Base-by-base conservation (phyloP, 441 rosid genomes). In the Euphorbia corollata region DNA sequence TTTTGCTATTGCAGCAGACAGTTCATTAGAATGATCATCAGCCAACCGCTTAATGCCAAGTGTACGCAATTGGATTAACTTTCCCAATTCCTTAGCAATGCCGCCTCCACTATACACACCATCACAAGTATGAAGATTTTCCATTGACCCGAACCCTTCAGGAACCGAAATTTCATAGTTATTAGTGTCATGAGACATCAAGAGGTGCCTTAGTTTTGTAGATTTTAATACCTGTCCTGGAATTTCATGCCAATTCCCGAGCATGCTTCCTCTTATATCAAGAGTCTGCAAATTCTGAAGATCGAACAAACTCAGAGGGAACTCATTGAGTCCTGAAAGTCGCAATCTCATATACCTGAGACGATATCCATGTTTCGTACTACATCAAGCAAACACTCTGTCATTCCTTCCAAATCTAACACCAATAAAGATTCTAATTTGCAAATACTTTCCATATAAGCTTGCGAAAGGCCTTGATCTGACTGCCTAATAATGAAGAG, bases 211-310 rank as follows among this genome's bases (percentile, higher is more conserved):
- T 53, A 68, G 22, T 10, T 50, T n/a, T 51, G 64, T 54, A 64
- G 51, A 51, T 43, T 32, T 18, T 32, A 62, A 27, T 0, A 68
- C 45, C 13, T 68, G 55, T 20, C 18, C 20, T 9, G 68, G 74
- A 47, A 71, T 18, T 20, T 32, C 12, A 0, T 20, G 23, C 27
- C 45, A 38, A 0, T 53, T 22, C 0, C 47, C 32, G n/a, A 34
- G 32, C n/a, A 36, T 12, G 27, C 11, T 13, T 18, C 32, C 0
- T 18, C 36, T 56, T 27, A 57, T 22, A 20, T 73, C 68, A 53
- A 73, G 18, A 47, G 76, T 68, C 39, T 48, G 72, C 7, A 73
- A 64, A 2, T 63, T 48, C 16, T 68, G 72, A 63, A 73, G 76
- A 48, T 50, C 63, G n/a, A 38, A 24, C 32, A 68, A n/a, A 22